These are phyloP conservation scores for Aspergillus olivimuriae DNA, from an alignment of 495 filamentous ascomycete species.

Conservation along the genomic window DNA sequence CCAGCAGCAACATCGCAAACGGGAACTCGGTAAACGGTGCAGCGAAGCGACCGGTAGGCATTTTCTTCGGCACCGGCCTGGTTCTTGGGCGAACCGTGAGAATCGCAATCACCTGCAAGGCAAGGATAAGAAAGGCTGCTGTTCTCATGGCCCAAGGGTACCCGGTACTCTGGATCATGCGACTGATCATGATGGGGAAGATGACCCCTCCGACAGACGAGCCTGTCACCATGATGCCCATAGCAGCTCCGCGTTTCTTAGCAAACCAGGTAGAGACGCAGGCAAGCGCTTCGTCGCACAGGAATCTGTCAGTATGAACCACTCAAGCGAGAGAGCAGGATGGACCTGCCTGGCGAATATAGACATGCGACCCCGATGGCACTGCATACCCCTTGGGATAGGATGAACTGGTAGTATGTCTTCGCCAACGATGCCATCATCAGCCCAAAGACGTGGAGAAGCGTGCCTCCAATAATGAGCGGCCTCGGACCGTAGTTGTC, in stretches of 20 bases:
- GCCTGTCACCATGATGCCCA: slow-evolving; percentile 16
- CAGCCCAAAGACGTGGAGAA: slow-evolving; percentile 15
- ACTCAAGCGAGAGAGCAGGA: too few relatives aligned
- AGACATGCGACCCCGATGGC: too few relatives aligned
- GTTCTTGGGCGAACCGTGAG: not conserved
- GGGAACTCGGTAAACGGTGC: not conserved
- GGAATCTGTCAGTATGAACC: slow-evolving; percentile 8
- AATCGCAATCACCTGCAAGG: not conserved
- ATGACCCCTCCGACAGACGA: slow-evolving; percentile 53
- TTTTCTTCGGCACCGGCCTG: not conserved
- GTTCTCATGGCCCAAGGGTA: not conserved
- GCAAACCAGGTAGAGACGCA: not conserved
- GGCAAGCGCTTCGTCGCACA: too few relatives aligned
- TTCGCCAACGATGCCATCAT: slow-evolving; percentile 29
- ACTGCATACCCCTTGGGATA: slow-evolving; percentile 39
- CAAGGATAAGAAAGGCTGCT: not conserved
- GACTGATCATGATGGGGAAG: slow-evolving; percentile 37
- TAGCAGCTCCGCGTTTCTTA: not conserved
- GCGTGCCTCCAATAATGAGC: slow-evolving; percentile 6
- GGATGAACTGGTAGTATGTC: slow-evolving; percentile 60
- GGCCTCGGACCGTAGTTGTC: slow-evolving; percentile 13
- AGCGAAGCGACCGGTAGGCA: not conserved
- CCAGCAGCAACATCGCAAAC: not conserved
- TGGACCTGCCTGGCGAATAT: too few relatives aligned
- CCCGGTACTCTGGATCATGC: not conserved